Conservation (phyloP, 352 stramenopile genomes). For the Phytophthora colocasiae region DNA sequence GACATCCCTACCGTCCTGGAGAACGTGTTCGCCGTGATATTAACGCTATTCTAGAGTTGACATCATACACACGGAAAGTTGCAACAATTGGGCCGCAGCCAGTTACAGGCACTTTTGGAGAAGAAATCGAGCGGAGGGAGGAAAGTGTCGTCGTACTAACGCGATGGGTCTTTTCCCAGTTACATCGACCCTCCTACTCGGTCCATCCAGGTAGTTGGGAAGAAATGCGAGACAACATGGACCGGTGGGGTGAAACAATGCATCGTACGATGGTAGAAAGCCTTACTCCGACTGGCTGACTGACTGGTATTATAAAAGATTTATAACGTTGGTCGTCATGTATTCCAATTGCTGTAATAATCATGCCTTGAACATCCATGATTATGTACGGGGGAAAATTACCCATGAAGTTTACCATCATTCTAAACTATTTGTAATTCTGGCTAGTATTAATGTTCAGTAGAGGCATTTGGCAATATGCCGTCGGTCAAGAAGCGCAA, state of each 20-base stretch:
- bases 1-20: conserved; percentile 40
- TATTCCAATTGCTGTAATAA: too few relatives aligned
- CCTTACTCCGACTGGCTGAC: conserved; percentile 22
- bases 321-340: too few relatives aligned
- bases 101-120: conserved; percentile 11
- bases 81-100: conserved; percentile 12
- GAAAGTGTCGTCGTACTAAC: conserved; percentile 45
- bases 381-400: not conserved
- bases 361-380: too few relatives aligned
- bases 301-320: not conserved
- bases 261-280: conserved; percentile 38
- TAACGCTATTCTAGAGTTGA: conserved; percentile 42
- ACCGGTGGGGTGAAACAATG: conserved; percentile 46
- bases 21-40: conserved; percentile 41
- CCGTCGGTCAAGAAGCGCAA: conserved; percentile 36
- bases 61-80: conserved; percentile 33
- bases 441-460: not conserved
- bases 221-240: conserved; percentile 44
- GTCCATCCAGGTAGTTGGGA: conserved; percentile 33
- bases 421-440: not conserved
- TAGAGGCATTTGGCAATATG: not conserved
- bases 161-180: conserved; percentile 40
- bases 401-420: conserved; percentile 1
- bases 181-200: conserved; percentile 36
- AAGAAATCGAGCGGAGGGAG: conserved; percentile 12